These are phyloP conservation scores for Aspergillus texensis DNA, from an alignment of 2,329 filamentous ascomycete species.

Conservation along the genomic window DNA sequence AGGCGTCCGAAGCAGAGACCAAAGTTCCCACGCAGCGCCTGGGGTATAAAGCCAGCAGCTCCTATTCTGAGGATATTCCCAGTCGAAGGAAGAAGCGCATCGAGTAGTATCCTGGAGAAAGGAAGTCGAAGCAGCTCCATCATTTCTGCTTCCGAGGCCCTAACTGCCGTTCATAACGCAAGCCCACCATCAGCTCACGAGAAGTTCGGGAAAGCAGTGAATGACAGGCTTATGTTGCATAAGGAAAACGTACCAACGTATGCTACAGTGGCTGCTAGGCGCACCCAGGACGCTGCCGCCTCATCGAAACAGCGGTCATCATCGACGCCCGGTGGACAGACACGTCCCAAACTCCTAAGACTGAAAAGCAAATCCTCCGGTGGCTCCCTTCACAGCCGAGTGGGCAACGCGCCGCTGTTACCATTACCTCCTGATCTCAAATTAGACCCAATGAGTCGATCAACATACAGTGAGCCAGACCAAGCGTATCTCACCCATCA, in stretches of 20 bases:
- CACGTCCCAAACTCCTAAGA: slow-evolving; percentile 18
- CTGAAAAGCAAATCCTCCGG: slow-evolving; percentile 33
- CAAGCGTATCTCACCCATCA: slow-evolving; percentile 22
- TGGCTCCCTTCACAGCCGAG: slow-evolving; percentile 32
- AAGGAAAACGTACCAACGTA: slow-evolving; percentile 39
- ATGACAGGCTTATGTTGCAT: slow-evolving; percentile 8
- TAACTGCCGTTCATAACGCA: slow-evolving; percentile 41
- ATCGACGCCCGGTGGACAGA: slow-evolving; percentile 19
- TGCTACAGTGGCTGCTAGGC: slow-evolving; percentile 35
- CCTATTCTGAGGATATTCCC: slow-evolving; percentile 30
- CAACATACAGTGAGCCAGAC: slow-evolving; percentile 37
- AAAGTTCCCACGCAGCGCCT: slow-evolving; percentile 22
- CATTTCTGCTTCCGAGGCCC: slow-evolving; percentile 41
- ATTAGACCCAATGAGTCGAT: slow-evolving; percentile 29
- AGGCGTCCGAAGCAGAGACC: slow-evolving; percentile 18
- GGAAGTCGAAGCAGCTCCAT: slow-evolving; percentile 23
- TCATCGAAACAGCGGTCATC: slow-evolving; percentile 25
- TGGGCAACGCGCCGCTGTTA: slow-evolving; percentile 30
- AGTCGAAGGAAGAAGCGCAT: slow-evolving; percentile 35
- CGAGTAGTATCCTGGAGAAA: slow-evolving; percentile 24
- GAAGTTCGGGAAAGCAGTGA: slow-evolving; percentile 13
- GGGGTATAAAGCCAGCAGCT: slow-evolving; percentile 22
- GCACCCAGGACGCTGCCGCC: slow-evolving; percentile 19
- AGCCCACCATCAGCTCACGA: slow-evolving; percentile 34
- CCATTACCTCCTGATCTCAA: slow-evolving; percentile 33